Base-by-base conservation (phyloP, 192 early-diverging fungal species). In the Umbelopsis ramanniana region DNA sequence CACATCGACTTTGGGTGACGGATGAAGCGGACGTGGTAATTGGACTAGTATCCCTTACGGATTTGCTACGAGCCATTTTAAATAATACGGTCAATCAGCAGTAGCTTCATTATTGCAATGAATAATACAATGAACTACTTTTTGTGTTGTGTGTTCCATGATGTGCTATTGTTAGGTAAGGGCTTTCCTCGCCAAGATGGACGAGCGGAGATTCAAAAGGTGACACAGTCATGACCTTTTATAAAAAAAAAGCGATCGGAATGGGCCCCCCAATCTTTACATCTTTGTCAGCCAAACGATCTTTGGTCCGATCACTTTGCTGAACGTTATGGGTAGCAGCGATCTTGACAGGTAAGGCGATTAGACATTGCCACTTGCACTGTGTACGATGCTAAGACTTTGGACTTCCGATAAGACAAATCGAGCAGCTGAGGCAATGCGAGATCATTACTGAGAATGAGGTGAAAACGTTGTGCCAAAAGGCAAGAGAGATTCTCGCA, bases 401-500 rank as follows among this genome's bases (percentile, higher is more conserved):
- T 63, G 33, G 57, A 63, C 33, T 63, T 63, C 57, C 57, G 57
- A 63, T 63, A 63, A 82, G 90, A 71, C 92, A 94, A 86, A 97
- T 99, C 78, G 91, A 93, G 75, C 92, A 94, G 80, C 82, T 98
- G 37, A 87, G 88, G 74, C 84, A 90, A 67, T 98, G 97, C 83
- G 93, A 98, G 81, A 91, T 96, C 57, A 95, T 99, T 67, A 90
- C 87, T 43, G 97, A 99, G 79, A 82, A 81, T 72, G 94, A 97
- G 83, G 97, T 99, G 52, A 94, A 94, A 72, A 93, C 93, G 71
- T 85, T 99, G 33, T 99, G 97, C 83, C 81, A 89, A 53, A 97
- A 96, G 83, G 97, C 97, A 24, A 88, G 94, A 70, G 97, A 98
- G 80, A 95, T 98, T 71, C 85, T 98, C 21, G 88, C 96, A 35